Percentiles rank a stretch among this genome's conserved stretches.
Conservation (phyloP, 495 filamentous ascomycete genomes). For the Recurvomyces mirabilis region DNA sequence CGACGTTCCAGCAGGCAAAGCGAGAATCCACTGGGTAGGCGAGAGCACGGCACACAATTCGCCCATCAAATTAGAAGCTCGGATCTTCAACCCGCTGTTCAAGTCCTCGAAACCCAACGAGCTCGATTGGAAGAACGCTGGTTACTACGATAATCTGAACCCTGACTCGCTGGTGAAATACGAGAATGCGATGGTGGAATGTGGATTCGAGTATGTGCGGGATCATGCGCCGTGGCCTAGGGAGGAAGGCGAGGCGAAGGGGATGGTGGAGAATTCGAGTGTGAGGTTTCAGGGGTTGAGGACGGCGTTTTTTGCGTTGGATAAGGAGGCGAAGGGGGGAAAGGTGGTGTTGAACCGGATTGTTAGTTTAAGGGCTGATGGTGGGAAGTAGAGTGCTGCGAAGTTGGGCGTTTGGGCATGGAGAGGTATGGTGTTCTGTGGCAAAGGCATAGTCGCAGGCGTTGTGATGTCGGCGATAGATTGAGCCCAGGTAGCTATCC, state of each 20-base stretch:
- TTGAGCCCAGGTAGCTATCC: too few relatives aligned
- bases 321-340: slow-evolving; percentile 54
- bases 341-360: slow-evolving; percentile 83
- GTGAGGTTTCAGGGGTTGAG: slow-evolving; percentile 90
- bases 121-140: slow-evolving; percentile 50
- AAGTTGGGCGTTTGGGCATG: too few relatives aligned
- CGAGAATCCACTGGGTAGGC: slow-evolving; percentile 85
- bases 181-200: slow-evolving; percentile 68
- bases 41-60: slow-evolving; percentile 44
- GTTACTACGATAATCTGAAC: slow-evolving; percentile 76
- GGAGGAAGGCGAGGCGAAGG: slow-evolving; percentile 36
- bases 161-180: slow-evolving; percentile 72
- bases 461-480: too few relatives aligned
- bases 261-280: slow-evolving; percentile 42
- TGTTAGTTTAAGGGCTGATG: slow-evolving; percentile 84
- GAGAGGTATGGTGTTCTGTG: neutral
- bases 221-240: slow-evolving; percentile 73
- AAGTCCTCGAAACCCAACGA: slow-evolving; percentile 64
- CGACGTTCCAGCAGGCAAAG: slow-evolving; percentile 48
- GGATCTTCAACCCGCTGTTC: slow-evolving; percentile 76
- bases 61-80: slow-evolving; percentile 64
- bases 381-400: slow-evolving; percentile 60
- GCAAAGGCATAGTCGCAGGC: too few relatives aligned
- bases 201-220: slow-evolving; percentile 69
- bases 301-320: slow-evolving; percentile 76